Conservation (phyloP, 768 basidiomycete species). For the Suillus decipiens region DNA sequence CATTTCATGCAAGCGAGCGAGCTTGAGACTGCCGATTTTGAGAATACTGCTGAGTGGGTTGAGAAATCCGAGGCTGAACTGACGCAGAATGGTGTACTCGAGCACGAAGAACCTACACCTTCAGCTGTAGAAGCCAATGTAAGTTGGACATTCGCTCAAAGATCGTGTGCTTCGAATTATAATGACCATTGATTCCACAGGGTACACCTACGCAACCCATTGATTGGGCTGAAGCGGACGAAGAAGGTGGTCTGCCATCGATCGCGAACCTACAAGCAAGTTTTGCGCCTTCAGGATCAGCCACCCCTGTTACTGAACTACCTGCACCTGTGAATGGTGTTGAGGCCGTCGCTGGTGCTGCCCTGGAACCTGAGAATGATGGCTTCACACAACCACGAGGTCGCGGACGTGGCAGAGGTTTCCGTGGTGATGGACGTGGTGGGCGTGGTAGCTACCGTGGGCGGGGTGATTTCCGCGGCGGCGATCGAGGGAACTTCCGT, state of each 20-base stretch:
- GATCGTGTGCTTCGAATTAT: background rate
- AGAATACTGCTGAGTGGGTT: conserved; percentile 57
- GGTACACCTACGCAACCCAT: conserved; percentile 41
- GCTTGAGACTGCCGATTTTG: conserved; percentile 56
- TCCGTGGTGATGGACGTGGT: conserved; percentile 44
- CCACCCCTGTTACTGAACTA: conserved; percentile 52
- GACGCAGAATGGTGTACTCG: conserved; percentile 13
- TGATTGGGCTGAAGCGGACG: conserved; percentile 79
- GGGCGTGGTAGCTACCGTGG: conserved; percentile 43
- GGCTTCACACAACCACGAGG: conserved; percentile 59
- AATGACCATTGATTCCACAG: conserved; percentile 16
- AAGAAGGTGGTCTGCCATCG: conserved; percentile 77
- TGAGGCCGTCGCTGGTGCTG: conserved; percentile 24
- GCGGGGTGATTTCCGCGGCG: conserved; percentile 36
- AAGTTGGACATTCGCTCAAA: background rate
- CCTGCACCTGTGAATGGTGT: conserved; percentile 24
- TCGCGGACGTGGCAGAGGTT: conserved; percentile 48
- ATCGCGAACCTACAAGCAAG: conserved; percentile 75
- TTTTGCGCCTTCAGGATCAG: conserved; percentile 73
- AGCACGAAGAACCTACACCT: conserved; percentile 1
- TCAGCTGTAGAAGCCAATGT: conserved; percentile 2
- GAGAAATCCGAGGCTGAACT: conserved; percentile 46
- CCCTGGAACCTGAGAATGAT: conserved; percentile 49
- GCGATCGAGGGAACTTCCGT: conserved; percentile 39
- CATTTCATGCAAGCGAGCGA: conserved; percentile 85